phyloP scores from a whole-genome alignment of 495 filamentous ascomycete species.

The Penicillium odoratum region DNA sequence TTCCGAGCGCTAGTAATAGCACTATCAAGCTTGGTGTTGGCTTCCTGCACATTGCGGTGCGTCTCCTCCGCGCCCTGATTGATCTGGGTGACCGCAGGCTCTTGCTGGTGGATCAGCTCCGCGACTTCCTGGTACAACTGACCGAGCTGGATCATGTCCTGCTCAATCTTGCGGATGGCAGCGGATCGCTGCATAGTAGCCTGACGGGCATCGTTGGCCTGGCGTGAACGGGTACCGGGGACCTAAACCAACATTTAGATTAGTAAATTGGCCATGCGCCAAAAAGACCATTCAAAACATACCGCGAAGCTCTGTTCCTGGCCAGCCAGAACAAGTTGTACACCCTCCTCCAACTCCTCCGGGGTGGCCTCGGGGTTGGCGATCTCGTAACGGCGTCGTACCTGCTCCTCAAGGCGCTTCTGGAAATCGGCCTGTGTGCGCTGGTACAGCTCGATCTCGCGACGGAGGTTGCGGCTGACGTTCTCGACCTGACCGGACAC shows the following conservation, averaged over 20 bases:
- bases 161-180: slow-evolving; percentile 88
- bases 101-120: slow-evolving; percentile 78
- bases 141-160: slow-evolving; percentile 79
- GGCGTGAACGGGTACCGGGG: slow-evolving; percentile 69
- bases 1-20: slow-evolving; percentile 79
- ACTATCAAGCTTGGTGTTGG: slow-evolving; percentile 72
- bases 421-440: slow-evolving; percentile 72
- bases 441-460: slow-evolving; percentile 78
- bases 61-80: slow-evolving; percentile 80
- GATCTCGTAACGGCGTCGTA: slow-evolving; percentile 86
- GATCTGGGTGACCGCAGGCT: slow-evolving; percentile 71
- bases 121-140: slow-evolving; percentile 86
- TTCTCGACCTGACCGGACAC: slow-evolving; percentile 77
- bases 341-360: slow-evolving; percentile 73
- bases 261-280: not conserved
- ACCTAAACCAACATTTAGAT: slow-evolving; percentile 43
- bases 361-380: slow-evolving; percentile 83
- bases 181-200: slow-evolving; percentile 82
- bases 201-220: slow-evolving; percentile 73
- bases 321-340: slow-evolving; percentile 65
- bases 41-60: slow-evolving; percentile 73
- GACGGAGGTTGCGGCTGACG: slow-evolving; percentile 74
- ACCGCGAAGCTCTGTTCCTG: slow-evolving; percentile 74
- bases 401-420: slow-evolving; percentile 74
- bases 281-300: slow-evolving; percentile 10